Conservation (phyloP, 2,329 filamentous ascomycete species). For the Cladophialophora psammophila region DNA sequence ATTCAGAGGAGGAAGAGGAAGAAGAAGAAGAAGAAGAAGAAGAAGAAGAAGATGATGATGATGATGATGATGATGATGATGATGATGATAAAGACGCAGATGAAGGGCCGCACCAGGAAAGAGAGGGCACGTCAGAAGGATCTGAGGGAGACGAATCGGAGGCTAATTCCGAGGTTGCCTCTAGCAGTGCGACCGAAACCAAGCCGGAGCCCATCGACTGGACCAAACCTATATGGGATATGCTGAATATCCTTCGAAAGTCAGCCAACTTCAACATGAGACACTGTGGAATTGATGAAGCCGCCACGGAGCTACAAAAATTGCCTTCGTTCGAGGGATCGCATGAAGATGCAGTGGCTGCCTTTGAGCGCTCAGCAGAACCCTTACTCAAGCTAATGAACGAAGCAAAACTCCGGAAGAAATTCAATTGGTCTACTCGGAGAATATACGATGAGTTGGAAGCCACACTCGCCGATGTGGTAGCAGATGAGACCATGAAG, state of each 20-base stretch:
- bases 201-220: slow-evolving; percentile 36
- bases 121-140: slow-evolving; percentile 41
- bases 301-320: slow-evolving; percentile 38
- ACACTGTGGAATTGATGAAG: slow-evolving; percentile 39
- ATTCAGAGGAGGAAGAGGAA: slow-evolving; percentile 40
- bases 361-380: slow-evolving; percentile 39
- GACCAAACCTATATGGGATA: slow-evolving; percentile 40
- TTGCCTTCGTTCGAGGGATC: slow-evolving; percentile 32
- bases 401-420: slow-evolving; percentile 41
- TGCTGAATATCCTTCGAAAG: slow-evolving; percentile 40
- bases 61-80: no score
- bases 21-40: slow-evolving; percentile 24
- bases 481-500: slow-evolving; percentile 39
- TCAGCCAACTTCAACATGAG: slow-evolving; percentile 41
- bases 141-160: slow-evolving; percentile 43
- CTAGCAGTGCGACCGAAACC: slow-evolving; percentile 24
- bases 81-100: slow-evolving; percentile 2
- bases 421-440: slow-evolving; percentile 42
- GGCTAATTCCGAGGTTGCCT: slow-evolving; percentile 23
- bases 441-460: slow-evolving; percentile 41
- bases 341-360: slow-evolving; percentile 36
- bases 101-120: slow-evolving; percentile 31
- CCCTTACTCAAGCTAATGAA: slow-evolving; percentile 39
- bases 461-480: slow-evolving; percentile 40
- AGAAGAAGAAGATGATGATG: slow-evolving; percentile 4